phyloP scores from a whole-genome alignment of 176 grass and related monocot genomes.

The Phoenix dactylifera region DNA sequence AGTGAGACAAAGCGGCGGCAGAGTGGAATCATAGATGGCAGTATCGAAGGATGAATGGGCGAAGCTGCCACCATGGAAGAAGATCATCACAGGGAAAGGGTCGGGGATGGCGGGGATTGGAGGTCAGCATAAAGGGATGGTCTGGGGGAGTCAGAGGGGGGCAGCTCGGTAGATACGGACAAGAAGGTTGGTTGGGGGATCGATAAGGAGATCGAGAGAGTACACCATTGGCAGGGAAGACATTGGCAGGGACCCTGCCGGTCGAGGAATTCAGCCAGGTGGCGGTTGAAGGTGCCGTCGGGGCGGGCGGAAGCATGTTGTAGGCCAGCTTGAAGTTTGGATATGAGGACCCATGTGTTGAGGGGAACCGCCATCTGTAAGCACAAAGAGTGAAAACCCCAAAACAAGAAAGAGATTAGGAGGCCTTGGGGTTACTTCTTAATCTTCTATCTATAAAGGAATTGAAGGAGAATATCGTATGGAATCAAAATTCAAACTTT shows the following conservation, averaged over 20 bases:
- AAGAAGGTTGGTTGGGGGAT: slow-evolving; percentile 41
- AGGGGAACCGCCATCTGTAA: slow-evolving; percentile 73
- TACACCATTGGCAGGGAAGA: slow-evolving; percentile 48
- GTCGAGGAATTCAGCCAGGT: slow-evolving; percentile 75
- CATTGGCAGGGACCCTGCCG: slow-evolving; percentile 54
- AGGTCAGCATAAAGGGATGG: slow-evolving; percentile 42
- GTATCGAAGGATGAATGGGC: slow-evolving; percentile 68
- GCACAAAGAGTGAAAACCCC: too few species aligned
- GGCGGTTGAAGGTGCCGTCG: slow-evolving; percentile 90
- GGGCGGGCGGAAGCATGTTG: slow-evolving; percentile 86
- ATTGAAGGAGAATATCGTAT: slow-evolving; percentile 20
- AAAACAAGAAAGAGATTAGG: too few species aligned
- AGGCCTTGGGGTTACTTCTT: neutral
- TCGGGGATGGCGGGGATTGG: slow-evolving; percentile 34
- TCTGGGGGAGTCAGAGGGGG: slow-evolving; percentile 19
- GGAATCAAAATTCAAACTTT: slow-evolving; percentile 39
- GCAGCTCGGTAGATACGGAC: slow-evolving; percentile 74
- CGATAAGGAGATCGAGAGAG: slow-evolving; percentile 76
- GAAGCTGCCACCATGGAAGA: slow-evolving; percentile 99
- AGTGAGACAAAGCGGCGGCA: slow-evolving; percentile 75
- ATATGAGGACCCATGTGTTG: slow-evolving; percentile 93
- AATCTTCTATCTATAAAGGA: slow-evolving; percentile 23
- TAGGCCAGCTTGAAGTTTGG: slow-evolving; percentile 98
- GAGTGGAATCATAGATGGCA: slow-evolving; percentile 70
- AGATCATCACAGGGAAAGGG: slow-evolving; percentile 86